A percentile compares a stretch with the other conserved stretches of the same genome.
Conservation (phyloP, 2,329 filamentous ascomycete genomes). For the Curvularia eragrostidis region DNA sequence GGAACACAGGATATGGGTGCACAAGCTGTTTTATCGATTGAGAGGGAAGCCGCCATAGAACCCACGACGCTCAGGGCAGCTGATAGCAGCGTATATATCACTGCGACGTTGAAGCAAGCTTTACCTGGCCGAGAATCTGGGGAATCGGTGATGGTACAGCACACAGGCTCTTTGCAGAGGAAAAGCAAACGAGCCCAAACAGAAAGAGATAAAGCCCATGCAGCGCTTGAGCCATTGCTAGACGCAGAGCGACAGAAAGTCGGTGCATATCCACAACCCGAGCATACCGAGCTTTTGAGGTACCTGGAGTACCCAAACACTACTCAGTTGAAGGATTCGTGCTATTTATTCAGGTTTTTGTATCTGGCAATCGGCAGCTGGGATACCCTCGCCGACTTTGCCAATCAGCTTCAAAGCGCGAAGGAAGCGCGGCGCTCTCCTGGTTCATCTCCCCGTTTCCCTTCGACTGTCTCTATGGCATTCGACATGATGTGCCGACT, state of each 20-base stretch:
- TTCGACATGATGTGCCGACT: slow-evolving; percentile 9
- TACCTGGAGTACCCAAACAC: background rate
- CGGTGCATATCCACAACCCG: background rate
- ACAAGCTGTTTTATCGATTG: background rate
- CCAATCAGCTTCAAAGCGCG: background rate
- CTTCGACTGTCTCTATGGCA: background rate
- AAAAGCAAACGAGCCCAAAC: background rate
- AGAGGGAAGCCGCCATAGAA: background rate
- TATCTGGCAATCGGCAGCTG: slow-evolving; percentile 13
- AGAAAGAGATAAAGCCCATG: background rate
- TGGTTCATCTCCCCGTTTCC: background rate
- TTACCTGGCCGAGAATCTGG: background rate
- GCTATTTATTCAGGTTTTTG: background rate
- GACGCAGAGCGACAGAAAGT: background rate
- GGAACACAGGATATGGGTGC: background rate
- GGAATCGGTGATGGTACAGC: background rate
- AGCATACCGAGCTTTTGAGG: background rate
- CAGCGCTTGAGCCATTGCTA: background rate
- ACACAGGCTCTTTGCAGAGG: background rate
- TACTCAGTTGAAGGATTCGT: background rate
- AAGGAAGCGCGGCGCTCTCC: background rate
- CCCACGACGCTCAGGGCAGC: background rate
- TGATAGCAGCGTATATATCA: background rate
- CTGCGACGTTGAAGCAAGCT: background rate
- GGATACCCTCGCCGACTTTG: slow-evolving; percentile 10